Conservation (phyloP, 2,329 filamentous ascomycete species). For the Trichophyton rubrum region DNA sequence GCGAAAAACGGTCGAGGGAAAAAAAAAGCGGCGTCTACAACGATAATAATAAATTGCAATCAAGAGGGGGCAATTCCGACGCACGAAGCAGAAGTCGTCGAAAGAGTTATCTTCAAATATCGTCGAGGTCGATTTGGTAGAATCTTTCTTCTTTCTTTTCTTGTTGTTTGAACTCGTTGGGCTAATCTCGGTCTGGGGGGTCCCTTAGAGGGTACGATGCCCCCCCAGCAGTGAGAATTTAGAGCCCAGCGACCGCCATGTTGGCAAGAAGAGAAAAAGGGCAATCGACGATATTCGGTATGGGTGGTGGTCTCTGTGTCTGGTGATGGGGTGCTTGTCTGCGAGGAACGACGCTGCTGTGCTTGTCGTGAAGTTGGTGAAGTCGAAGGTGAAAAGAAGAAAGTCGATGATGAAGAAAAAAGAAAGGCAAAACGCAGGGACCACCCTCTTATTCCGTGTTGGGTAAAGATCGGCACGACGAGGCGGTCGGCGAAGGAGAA, state of each 20-base stretch:
- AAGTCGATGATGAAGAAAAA: slow-evolving; percentile 6
- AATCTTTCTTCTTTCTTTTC: slow-evolving; percentile 32
- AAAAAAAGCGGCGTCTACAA: neutral
- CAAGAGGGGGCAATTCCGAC: slow-evolving; percentile 50
- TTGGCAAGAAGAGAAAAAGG: slow-evolving; percentile 45
- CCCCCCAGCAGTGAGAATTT: slow-evolving; percentile 68
- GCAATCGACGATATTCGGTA: slow-evolving; percentile 56
- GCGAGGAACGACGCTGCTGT: neutral
- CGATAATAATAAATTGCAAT: neutral
- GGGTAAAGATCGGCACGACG: neutral
- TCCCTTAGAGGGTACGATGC: slow-evolving; percentile 1
- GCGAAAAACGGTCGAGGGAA: neutral
- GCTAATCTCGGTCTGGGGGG: slow-evolving; percentile 62
- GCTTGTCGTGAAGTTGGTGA: neutral
- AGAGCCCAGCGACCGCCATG: slow-evolving; percentile 75
- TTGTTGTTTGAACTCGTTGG: slow-evolving; percentile 45
- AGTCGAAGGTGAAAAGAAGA: slow-evolving; percentile 10
- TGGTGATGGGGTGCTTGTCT: slow-evolving; percentile 3
- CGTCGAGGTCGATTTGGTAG: slow-evolving; percentile 39
- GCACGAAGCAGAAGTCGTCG: slow-evolving; percentile 27
- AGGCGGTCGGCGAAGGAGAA: neutral
- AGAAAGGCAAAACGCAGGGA: neutral
- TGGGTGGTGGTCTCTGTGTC: slow-evolving; percentile 13
- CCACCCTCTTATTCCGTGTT: neutral
- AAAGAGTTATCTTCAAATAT: slow-evolving; percentile 43